phyloP scores from a whole-genome alignment of 2,329 filamentous ascomycete genomes.

The Celoporthe dispersa region DNA sequence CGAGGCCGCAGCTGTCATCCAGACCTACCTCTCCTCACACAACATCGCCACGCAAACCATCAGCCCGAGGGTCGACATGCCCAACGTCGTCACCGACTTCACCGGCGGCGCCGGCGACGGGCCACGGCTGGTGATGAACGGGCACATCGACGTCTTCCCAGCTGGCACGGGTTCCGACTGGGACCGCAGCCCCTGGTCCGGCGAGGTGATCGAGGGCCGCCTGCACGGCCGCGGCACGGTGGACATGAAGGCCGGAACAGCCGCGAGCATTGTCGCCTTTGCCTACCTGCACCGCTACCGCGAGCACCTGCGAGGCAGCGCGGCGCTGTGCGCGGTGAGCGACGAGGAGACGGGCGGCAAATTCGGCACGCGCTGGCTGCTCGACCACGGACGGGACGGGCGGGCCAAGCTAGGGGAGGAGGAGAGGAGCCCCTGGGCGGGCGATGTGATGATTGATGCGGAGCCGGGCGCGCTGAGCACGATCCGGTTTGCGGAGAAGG shows the following conservation, averaged over 20 bases:
- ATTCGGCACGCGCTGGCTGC: constrained; percentile 42
- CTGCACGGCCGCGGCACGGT: constrained; percentile 45
- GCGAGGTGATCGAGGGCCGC: constrained; percentile 38
- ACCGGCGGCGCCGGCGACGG: constrained; percentile 30
- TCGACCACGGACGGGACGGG: constrained; percentile 36
- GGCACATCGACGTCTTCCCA: constrained; percentile 49
- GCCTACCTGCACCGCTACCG: constrained; percentile 37
- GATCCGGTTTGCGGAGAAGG: constrained; percentile 48
- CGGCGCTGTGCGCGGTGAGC: constrained; percentile 40
- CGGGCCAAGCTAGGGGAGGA: constrained; percentile 40
- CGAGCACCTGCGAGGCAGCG: constrained; percentile 32
- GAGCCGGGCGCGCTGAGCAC: constrained; percentile 43
- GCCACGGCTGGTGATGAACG: constrained; percentile 44
- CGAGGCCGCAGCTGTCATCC: constrained; percentile 40
- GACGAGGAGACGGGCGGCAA: constrained; percentile 47
- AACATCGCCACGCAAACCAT: constrained; percentile 36
- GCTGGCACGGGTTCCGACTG: constrained; percentile 41
- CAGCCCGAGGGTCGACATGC: constrained; percentile 36
- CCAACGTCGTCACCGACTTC: constrained; percentile 43
- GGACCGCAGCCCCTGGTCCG: constrained; percentile 43
- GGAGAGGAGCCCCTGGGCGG: constrained; percentile 40
- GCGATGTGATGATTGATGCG: constrained; percentile 44
- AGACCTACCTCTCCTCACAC: constrained; percentile 35
- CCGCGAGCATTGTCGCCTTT: constrained; percentile 45
- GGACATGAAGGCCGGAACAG: constrained; percentile 50